Percentiles rank a stretch among this genome's conserved stretches.
Evolutionary conservation across 2,329 filamentous ascomycete species (phyloP).

Genomic region (Gliomastix tumulicola): DNA sequence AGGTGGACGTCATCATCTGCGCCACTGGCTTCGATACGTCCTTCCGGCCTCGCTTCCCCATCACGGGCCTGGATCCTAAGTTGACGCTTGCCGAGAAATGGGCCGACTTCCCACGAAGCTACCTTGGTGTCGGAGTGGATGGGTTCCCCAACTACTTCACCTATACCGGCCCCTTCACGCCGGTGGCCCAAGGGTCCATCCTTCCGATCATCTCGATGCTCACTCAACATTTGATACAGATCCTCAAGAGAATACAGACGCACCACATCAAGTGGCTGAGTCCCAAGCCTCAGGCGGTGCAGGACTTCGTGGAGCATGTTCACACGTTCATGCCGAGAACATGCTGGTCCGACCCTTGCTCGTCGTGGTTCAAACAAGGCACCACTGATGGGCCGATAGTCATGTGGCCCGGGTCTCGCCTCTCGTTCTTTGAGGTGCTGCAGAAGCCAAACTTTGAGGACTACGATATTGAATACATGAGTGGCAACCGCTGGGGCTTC

Average conservation of each 20-base stretch:
- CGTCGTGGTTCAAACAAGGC: conserved; percentile 44
- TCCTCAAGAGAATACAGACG: conserved; percentile 41
- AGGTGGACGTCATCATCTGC: conserved; percentile 47
- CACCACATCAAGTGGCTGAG: conserved; percentile 39
- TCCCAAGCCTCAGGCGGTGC: conserved; percentile 36
- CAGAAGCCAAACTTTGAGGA: conserved; percentile 47
- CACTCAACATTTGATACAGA: conserved; percentile 41
- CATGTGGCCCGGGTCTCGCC: conserved; percentile 40
- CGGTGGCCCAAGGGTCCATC: conserved; percentile 39
- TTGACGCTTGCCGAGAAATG: neutral
- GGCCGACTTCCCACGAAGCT: conserved; percentile 30
- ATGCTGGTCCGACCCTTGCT: conserved; percentile 37
- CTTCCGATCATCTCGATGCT: conserved; percentile 46
- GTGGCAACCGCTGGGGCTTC: conserved; percentile 52
- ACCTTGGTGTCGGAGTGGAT: conserved; percentile 42
- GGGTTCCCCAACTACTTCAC: conserved; percentile 34
- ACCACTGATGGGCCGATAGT: conserved; percentile 27
- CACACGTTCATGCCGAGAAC: conserved; percentile 45
- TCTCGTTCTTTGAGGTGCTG: conserved; percentile 42
- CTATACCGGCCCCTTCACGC: conserved; percentile 1
- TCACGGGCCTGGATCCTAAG: conserved; percentile 23
- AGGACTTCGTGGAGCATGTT: conserved; percentile 43
- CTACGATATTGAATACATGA: conserved; percentile 47
- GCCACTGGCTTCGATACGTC: conserved; percentile 44
- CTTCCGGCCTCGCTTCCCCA: neutral